Percentiles rank a stretch among this genome's conserved stretches.
Evolutionary conservation across 176 grass and related monocot genomes (phyloP).

Genomic region (Cenchrus purpureus): DNA sequence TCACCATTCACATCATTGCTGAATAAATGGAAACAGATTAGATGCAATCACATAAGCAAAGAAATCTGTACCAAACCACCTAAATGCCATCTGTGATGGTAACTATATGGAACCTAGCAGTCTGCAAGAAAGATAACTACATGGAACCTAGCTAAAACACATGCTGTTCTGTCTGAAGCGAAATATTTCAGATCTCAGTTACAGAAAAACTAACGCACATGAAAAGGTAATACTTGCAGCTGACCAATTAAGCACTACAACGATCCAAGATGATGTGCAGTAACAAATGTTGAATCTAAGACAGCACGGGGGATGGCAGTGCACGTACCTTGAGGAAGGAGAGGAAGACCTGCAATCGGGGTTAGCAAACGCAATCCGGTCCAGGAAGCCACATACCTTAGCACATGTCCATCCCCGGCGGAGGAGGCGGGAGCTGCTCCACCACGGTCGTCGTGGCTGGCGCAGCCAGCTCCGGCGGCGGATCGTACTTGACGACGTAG

Average conservation of each 20-base stretch:
- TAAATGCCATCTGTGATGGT: too few relatives aligned
- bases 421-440: background rate
- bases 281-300: background rate
- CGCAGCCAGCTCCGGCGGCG: too few relatives aligned
- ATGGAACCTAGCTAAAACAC: background rate
- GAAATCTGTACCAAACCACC: too few relatives aligned
- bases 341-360: background rate
- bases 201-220: background rate
- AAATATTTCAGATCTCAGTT: background rate
- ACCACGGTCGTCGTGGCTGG: background rate
- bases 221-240: background rate
- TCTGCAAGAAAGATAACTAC: too few relatives aligned
- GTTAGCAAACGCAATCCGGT: background rate
- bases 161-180: background rate
- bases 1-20: too few relatives aligned
- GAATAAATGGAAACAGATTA: too few relatives aligned
- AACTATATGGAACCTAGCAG: too few relatives aligned
- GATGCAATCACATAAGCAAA: too few relatives aligned
- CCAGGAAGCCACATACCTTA: background rate
- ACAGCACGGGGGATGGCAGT: background rate
- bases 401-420: slow-evolving; percentile 8
- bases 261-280: background rate
- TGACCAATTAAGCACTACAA: background rate
- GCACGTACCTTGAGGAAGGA: background rate
- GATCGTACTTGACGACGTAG: background rate